Evolutionary conservation across 2,329 filamentous ascomycete species (phyloP), one percentile per base, ranked within the genome.

Genomic region (Aureobasidium sp.): DNA sequence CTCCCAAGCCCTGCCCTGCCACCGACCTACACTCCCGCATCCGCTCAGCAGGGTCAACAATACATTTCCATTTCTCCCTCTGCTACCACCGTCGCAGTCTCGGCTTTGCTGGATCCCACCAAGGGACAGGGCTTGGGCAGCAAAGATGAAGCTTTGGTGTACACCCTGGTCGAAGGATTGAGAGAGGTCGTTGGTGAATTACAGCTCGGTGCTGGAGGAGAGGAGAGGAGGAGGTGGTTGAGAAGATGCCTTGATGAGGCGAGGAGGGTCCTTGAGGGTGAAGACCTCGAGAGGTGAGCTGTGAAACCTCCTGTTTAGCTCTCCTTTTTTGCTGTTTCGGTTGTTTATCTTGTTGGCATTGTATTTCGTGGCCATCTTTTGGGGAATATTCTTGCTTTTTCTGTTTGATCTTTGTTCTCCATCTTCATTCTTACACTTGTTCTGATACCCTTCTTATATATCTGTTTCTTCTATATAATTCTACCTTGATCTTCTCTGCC

Each of bases 231-330:
- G 53, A 79, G 85, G 59, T 78, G 86, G 62, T 84, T 88, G 71
- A 79, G 90, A 62, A 78, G 87, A 64, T 80, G 88, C 65, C 79
- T 96, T 54, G 89, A 95, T 65, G 83, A 84, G 57, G 91, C 90
- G 5, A 84, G 85, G 62, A 80, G 83, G 57, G 81, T 89, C 3
- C 77, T 95, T 31, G 89, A 93, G 65, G 89, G 45, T 9, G 57
- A 43, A n/a, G 46, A 42, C 23, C 21, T 37, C 4, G 42, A 58
- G 43, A 38, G 15, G 7, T 51, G 25, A 42, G 17, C 3, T 31
- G 2, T 15, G 43, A 46, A 13, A 23, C 11, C 23, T 27, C 15
- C 2, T 15, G 21, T 13, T n/a, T n/a, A n/a, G n/a, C 21, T 15
- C 6, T 46, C 7, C 8, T 1, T 25, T 10, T 8, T 13, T 31